Base-by-base conservation (phyloP, 768 basidiomycete genomes). In the Tulasnella sp. region DNA sequence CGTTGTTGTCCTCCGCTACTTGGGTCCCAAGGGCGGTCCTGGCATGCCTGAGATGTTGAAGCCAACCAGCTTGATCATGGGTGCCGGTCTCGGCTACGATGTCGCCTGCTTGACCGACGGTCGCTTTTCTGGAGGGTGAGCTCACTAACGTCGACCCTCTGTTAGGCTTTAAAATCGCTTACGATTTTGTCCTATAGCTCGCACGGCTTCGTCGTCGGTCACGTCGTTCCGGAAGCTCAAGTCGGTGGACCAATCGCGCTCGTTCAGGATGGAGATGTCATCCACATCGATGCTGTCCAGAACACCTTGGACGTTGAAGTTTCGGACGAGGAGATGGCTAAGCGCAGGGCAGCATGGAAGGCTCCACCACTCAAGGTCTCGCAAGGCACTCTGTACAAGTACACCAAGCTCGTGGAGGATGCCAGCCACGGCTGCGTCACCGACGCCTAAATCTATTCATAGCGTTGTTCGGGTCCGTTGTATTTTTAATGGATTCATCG, bases 11-110 rank as follows among this genome's bases (percentile, higher is more conserved):
- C 87, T 99, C 83, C 89, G 98, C 71, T 99, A 99, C 84, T 91
- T 99, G 81, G 98, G 98, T 71, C 97, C 97, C 39, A 93, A 95
- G 86, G 97, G 97, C 80, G 98, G 97, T 78, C 97, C 97, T 44
- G 95, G 94, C 93, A 80, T 85, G 91, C 97, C 96, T 73, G 98
- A 99, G 87, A 99, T 99, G 98, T 88, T 99, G 78, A 98, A 98
- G 84, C 96, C 96, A 35, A 99, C 97, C 42, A 94, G 94, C 86
- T 84, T 99, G 82, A 96, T 99, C 84, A 99, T 99, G 94, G 98
- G 98, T 77, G 98, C 98, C 16, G 98, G 98, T 15, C 88, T 99
- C 15, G 98, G 98, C 15, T 86, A 92, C 81, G 97, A 99, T 81
- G 98, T 99, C 72, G 97, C 97, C 51, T 98, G 95, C 84, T 85